Evolutionary conservation across 768 basidiomycete genomes (phyloP).

Genomic region (Crucibulum laeve): DNA sequence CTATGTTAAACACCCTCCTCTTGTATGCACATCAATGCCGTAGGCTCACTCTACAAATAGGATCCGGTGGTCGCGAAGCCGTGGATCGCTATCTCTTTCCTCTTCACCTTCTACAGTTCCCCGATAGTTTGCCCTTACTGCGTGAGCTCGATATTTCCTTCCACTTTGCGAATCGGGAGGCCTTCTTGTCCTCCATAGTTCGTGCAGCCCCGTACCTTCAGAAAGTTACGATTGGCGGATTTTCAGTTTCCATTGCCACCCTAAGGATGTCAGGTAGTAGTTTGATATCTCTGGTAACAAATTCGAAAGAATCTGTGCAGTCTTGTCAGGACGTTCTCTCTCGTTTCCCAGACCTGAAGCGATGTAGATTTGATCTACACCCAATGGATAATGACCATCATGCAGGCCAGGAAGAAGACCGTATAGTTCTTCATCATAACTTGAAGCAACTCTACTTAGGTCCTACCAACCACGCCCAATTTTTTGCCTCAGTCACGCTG

Average conservation of each 20-base stretch:
- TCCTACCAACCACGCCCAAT: slow-evolving; percentile 4
- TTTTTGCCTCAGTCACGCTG: slow-evolving; percentile 5
- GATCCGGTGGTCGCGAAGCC: neutral
- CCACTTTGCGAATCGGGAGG: neutral
- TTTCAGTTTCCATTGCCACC: neutral
- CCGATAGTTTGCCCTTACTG: neutral
- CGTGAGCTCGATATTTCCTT: neutral
- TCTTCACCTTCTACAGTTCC: neutral
- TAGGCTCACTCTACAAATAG: neutral
- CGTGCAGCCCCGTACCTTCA: neutral
- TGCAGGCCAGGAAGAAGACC: neutral
- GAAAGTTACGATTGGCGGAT: neutral
- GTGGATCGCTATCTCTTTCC: neutral
- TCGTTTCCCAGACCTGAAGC: neutral
- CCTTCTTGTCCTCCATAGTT: neutral
- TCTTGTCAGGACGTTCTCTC: neutral
- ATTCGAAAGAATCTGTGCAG: neutral
- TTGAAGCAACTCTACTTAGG: slow-evolving; percentile 3
- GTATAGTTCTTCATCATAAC: neutral
- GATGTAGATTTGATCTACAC: neutral
- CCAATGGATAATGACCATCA: neutral
- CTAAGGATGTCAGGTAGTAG: neutral
- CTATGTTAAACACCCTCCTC: neutral
- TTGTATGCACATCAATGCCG: neutral
- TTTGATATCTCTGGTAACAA: neutral